Evolutionary conservation across 169 alveolate species (phyloP).

Genomic region (Eimeria nieschulzi): DNA sequence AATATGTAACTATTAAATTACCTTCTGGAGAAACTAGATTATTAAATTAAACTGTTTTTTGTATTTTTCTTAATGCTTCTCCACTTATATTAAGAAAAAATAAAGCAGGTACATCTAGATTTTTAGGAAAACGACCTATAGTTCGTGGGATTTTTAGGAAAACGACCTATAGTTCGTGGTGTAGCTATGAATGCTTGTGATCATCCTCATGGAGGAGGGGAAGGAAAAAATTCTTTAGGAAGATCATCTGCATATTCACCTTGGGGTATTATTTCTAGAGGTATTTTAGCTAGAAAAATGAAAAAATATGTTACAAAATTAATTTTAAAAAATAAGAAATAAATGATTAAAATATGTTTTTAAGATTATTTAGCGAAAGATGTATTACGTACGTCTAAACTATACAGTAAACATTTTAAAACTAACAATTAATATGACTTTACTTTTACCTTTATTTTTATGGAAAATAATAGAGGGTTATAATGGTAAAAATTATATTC

Average conservation of each 20-base stretch:
- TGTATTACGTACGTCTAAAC: constrained; percentile 63
- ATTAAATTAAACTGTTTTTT: constrained; percentile 4
- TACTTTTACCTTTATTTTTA: constrained; percentile 68
- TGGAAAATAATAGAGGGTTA: constrained; percentile 66
- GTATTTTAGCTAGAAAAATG: constrained; percentile 69
- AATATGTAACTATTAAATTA: constrained; percentile 65
- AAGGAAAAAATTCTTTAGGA: constrained; percentile 77
- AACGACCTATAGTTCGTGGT: constrained; percentile 78
- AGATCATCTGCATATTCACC: constrained; percentile 68
- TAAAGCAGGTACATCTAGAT: constrained; percentile 48
- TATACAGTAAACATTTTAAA: constrained; percentile 57
- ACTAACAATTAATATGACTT: constrained; percentile 70
- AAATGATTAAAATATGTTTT: constrained; percentile 64
- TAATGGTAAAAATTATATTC: constrained; percentile 69
- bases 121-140: constrained; percentile 73
- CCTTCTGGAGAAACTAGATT: constrained; percentile 75
- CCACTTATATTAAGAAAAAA: constrained; percentile 6
- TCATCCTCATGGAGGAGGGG: constrained; percentile 81
- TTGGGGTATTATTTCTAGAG: constrained; percentile 60
- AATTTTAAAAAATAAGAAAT: constrained; percentile 58
- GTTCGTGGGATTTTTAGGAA: constrained; percentile 69
- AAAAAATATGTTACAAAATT: constrained; percentile 64
- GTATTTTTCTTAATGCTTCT: constrained; percentile 54
- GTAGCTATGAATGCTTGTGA: constrained; percentile 79
- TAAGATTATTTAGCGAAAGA: constrained; percentile 64